Evolutionary conservation across 768 basidiomycete species (phyloP), one percentile per base, ranked within the genome.

Genomic region (Pulveroboletus sp.): DNA sequence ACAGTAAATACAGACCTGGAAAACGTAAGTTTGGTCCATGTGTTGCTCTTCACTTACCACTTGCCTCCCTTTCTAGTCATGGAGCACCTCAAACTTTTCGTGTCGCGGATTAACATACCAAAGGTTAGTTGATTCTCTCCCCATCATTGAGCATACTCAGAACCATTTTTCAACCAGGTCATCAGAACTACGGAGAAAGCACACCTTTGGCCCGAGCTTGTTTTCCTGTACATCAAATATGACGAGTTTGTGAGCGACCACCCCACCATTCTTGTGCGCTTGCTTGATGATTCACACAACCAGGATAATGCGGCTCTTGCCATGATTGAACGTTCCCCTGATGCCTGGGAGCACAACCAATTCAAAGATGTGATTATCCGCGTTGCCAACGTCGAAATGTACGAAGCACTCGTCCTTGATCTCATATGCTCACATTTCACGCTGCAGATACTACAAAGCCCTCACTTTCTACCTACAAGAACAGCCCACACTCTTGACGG

Each of bases 261-360:
- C 26, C 34, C 51, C 37, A 1, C 19, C 6, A 29, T 24, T 27
- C 13, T 41, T 12, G 31, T 5, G 35, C 43, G 26, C 20, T 27
- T 29, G 44, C 54, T 37, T 14, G 46, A 41, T 26, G 51, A 50
- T 30, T n/a, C n/a, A 27, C 11, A 23, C 24, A 36, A 57, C 48
- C 34, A 92, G 83, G 96, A 98, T 67, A 98, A 99, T 63, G 95
- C 96, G 27, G 91, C 95, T 31, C 76, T 98, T 57, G 92, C 93
- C 5, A 99, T 98, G 94, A 97, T 98, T 67, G 96, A 99, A 68
- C 86, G 94, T 17, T 90, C 96, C 2, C 81, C 91, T n/a, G 93
- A 96, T 69, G 93, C 93, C 42, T 99, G 94, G 94, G 96, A 99
- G 49, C 96, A 99, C 73, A 94, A 92, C 62, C 95, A 97, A 68